Evolutionary conservation across 768 basidiomycete species (phyloP).

Genomic region (Boletus vermiculosoides): DNA sequence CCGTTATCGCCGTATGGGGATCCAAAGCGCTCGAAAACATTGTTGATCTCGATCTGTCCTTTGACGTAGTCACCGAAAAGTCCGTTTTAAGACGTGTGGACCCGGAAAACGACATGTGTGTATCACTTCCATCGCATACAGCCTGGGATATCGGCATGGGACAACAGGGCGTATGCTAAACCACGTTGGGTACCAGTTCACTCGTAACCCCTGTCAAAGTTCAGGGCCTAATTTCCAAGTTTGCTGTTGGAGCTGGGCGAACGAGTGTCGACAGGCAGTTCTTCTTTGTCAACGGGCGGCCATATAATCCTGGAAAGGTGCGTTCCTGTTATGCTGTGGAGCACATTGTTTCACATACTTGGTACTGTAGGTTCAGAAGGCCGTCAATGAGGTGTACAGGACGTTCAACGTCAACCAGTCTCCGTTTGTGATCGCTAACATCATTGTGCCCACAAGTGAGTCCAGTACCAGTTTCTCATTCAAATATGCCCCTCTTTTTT

Average conservation of each 20-base stretch:
- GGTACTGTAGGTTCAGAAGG: constrained; percentile 69
- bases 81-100: constrained; percentile 20
- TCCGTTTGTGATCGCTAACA: constrained; percentile 82
- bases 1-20: constrained; percentile 81
- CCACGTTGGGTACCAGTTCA: constrained; percentile 10
- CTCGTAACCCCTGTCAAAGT: constrained; percentile 49
- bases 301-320: constrained; percentile 78
- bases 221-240: constrained; percentile 82
- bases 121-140: constrained; percentile 1
- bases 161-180: not conserved
- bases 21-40: constrained; percentile 74
- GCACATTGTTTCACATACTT: not conserved
- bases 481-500: not conserved
- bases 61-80: constrained; percentile 69
- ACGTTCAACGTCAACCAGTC: constrained; percentile 73
- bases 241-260: constrained; percentile 71
- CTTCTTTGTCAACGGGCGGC: constrained; percentile 89
- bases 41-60: constrained; percentile 66
- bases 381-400: constrained; percentile 90
- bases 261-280: constrained; percentile 85
- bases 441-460: constrained; percentile 77
- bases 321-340: not conserved
- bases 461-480: not conserved
- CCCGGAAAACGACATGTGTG: constrained; percentile 21
- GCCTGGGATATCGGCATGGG: not conserved